These are phyloP conservation scores for Aspergillus sp. DNA, from an alignment of 2,329 filamentous ascomycete species.

Conservation along the genomic window DNA sequence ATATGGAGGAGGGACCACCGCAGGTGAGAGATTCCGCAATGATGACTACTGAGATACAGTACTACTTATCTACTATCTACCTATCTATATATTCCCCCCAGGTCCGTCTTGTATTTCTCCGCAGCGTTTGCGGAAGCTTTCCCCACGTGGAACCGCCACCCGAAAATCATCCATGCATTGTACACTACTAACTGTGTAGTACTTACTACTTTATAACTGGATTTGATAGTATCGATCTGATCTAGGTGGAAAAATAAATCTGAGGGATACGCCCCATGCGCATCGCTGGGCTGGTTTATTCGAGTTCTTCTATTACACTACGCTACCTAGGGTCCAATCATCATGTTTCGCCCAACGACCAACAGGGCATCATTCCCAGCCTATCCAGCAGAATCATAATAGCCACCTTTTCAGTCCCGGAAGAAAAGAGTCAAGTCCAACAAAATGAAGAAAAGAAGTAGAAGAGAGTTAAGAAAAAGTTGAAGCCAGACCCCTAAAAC, in stretches of 20 bases:
- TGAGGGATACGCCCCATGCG: not conserved
- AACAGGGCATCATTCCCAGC: not conserved
- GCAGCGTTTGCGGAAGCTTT: not conserved
- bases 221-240: too few species aligned
- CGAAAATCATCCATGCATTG: not conserved
- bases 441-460: not conserved
- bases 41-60: not conserved
- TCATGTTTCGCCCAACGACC: slow-evolving; percentile 14
- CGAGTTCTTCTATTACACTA: slow-evolving; percentile 8
- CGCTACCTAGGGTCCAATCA: slow-evolving; percentile 16
- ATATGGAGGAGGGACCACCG: not conserved
- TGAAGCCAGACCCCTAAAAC: not conserved
- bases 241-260: too few species aligned
- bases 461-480: not conserved
- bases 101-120: too few species aligned
- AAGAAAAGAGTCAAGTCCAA: not conserved
- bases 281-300: not conserved
- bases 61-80: too few species aligned
- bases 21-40: not conserved
- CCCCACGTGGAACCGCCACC: not conserved
- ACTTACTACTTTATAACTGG: too few species aligned
- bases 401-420: slow-evolving; percentile 18
- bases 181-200: too few species aligned
- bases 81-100: too few species aligned
- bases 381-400: slow-evolving; percentile 10